Base-by-base conservation (phyloP, 768 basidiomycete species). In the Phanerodontia chrysosporium region DNA sequence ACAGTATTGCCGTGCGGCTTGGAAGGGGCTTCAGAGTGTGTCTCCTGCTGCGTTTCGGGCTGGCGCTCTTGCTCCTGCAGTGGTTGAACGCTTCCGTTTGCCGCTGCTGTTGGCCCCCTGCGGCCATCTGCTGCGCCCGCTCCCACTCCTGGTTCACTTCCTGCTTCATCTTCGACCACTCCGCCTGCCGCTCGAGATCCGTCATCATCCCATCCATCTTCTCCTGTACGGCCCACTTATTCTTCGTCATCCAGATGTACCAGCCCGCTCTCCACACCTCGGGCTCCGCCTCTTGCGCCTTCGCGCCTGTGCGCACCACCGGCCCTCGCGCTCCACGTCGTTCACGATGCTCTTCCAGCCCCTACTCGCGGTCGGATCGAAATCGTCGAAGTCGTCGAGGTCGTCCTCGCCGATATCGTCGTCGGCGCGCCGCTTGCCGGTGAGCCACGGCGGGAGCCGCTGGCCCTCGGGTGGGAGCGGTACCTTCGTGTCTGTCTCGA, bases 381-480 rank as follows among this genome's bases (percentile, higher is more conserved):
- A 16, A 29, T 51, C 49, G 29, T 32, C 49, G 12, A 51, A 29
- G n/a, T 51, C 49, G 10, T 51, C 49, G 12, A 48, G 12, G 3
- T 28, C 28, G 16, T 29, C 13, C 12, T 30, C 49, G 28, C n/a
- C 29, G 5, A 29, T 16, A 22, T 16, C 29, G 29, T 51, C 49
- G 49, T 32, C 28, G 13, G 30, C 49, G 25, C 59, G 21, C 72
- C 29, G 51, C 42, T 28, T 29, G 27, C 45, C 36, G 12, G 48
- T 49, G 14, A 55, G 42, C 56, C 45, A 49, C 2, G 14, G 13
- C 18, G 51, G 36, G 27, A 72, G 58, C 74, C 67, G 48, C 76
- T 89, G 88, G 13, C 88, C 88, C 65, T 89, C 87, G 9, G 77
- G 73, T 2, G 88, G 88, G 22, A 90, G 74, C 7, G 85, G 86